phyloP scores from a whole-genome alignment of 2,329 filamentous ascomycete species.

The Colletotrichum sp. region DNA sequence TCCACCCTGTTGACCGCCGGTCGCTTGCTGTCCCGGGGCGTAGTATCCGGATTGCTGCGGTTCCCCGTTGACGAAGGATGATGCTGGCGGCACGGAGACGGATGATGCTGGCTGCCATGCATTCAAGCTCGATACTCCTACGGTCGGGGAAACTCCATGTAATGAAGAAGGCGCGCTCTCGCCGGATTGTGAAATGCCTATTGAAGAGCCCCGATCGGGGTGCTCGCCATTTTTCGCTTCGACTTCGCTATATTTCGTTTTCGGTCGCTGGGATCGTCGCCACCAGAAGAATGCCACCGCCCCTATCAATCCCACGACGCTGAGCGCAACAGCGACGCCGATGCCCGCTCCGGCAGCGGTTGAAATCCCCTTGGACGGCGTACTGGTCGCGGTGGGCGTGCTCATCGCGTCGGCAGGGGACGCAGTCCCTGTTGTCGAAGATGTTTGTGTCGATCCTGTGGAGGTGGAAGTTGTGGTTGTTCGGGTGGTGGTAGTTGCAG shows the following conservation, averaged over 20 bases:
- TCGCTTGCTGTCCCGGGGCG: not conserved
- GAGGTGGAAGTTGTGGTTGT: not conserved
- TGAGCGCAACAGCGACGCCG: slow-evolving; percentile 31
- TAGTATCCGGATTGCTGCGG: not conserved
- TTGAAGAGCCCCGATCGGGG: not conserved
- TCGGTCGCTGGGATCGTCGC: slow-evolving; percentile 23
- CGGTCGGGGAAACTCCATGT: not conserved
- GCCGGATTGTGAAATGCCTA: not conserved
- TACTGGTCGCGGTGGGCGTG: not conserved
- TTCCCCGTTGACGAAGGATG: not conserved
- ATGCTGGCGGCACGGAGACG: not conserved
- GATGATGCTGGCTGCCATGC: not conserved
- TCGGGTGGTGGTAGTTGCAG: slow-evolving; percentile 1
- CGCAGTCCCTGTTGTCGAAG: not conserved
- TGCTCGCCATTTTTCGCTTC: slow-evolving; percentile 4
- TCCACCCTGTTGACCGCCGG: not conserved
- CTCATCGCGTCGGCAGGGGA: not conserved
- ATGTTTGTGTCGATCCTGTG: not conserved
- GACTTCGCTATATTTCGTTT: slow-evolving; percentile 13
- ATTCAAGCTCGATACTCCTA: not conserved
- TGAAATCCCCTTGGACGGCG: slow-evolving; percentile 26
- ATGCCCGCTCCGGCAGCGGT: slow-evolving; percentile 35
- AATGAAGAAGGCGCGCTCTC: not conserved
- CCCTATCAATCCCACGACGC: slow-evolving; percentile 27
- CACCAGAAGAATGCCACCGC: slow-evolving; percentile 30